Evolutionary conservation across 495 filamentous ascomycete species (phyloP).

Genomic region (Talaromyces thailandensis): DNA sequence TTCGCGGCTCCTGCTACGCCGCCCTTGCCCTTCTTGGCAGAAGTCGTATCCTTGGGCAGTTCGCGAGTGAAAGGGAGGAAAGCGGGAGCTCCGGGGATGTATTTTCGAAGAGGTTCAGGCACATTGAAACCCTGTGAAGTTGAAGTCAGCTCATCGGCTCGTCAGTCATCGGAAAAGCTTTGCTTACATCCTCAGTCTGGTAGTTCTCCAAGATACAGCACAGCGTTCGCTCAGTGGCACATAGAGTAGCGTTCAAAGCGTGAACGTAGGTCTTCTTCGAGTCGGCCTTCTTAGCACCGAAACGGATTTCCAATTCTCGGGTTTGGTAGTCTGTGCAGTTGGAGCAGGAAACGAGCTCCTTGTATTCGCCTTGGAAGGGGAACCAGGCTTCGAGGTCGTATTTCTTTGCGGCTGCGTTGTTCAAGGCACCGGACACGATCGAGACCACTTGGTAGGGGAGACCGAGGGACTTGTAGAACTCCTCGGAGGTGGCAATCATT

Average conservation of each 20-base stretch:
- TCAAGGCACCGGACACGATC: conserved; percentile 91
- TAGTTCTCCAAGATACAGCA: conserved; percentile 97
- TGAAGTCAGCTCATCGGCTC: not conserved
- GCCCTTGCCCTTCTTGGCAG: conserved; percentile 44
- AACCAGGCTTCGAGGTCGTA: conserved; percentile 97
- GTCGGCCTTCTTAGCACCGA: conserved; percentile 69
- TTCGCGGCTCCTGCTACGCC: conserved; percentile 25
- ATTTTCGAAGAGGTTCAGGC: conserved; percentile 81
- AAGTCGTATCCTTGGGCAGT: conserved; percentile 65
- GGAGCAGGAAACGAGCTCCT: conserved; percentile 90
- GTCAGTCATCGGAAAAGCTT: not conserved
- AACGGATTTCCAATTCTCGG: conserved; percentile 78
- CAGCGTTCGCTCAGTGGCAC: conserved; percentile 85
- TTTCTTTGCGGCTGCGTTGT: conserved; percentile 91
- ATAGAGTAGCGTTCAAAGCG: conserved; percentile 83
- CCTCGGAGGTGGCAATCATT: conserved; percentile 86
- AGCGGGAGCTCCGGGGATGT: conserved; percentile 79
- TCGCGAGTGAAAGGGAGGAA: conserved; percentile 86
- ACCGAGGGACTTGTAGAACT: conserved; percentile 84
- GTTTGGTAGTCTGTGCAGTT: conserved; percentile 97
- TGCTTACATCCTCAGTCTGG: conserved; percentile 70
- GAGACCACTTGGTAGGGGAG: conserved; percentile 85
- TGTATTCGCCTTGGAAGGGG: conserved; percentile 93
- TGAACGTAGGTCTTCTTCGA: conserved; percentile 89
- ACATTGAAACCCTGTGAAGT: conserved; percentile 63